Percentiles rank a stretch among this genome's conserved stretches.
Evolutionary conservation across 495 filamentous ascomycete genomes (phyloP).

Genomic region (Aspergillus nanangensis): DNA sequence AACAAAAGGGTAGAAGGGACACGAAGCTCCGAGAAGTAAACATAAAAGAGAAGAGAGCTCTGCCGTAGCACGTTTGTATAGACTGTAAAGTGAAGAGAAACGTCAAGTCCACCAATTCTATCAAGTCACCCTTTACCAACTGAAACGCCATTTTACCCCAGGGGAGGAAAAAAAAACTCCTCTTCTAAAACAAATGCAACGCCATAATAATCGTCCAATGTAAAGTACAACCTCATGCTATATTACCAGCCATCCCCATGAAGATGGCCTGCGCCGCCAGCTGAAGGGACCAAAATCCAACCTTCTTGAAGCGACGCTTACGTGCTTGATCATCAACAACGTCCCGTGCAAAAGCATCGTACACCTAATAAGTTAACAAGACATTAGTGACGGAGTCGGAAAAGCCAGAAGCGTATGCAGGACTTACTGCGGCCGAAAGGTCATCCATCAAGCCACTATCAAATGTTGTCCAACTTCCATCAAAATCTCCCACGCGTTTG

Average conservation of each 20-base stretch:
- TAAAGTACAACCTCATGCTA: conserved; percentile 50
- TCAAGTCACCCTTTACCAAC: no score
- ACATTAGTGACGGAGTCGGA: conserved; percentile 10
- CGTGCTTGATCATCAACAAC: conserved; percentile 82
- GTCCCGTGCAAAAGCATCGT: conserved; percentile 84
- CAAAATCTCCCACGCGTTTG: conserved; percentile 81
- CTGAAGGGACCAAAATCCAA: conserved; percentile 92
- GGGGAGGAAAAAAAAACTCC: background rate
- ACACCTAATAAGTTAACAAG: conserved; percentile 48
- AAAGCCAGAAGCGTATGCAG: background rate
- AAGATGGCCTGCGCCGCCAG: conserved; percentile 90
- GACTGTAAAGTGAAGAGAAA: no score
- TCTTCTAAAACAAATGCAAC: conserved; percentile 3
- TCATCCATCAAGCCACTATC: conserved; percentile 96
- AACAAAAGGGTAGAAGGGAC: no score
- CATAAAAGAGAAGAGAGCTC: no score
- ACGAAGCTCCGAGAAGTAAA: no score
- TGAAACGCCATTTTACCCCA: background rate
- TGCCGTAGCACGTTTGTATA: no score
- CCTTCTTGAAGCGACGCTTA: conserved; percentile 86
- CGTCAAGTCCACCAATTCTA: no score
- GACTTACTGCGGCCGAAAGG: conserved; percentile 72
- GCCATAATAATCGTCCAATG: background rate
- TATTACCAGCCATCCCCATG: conserved; percentile 87
- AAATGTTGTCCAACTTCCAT: conserved; percentile 92